These are phyloP conservation scores for Amanita fuliginea DNA, from an alignment of 768 basidiomycete species.

Conservation along the genomic window DNA sequence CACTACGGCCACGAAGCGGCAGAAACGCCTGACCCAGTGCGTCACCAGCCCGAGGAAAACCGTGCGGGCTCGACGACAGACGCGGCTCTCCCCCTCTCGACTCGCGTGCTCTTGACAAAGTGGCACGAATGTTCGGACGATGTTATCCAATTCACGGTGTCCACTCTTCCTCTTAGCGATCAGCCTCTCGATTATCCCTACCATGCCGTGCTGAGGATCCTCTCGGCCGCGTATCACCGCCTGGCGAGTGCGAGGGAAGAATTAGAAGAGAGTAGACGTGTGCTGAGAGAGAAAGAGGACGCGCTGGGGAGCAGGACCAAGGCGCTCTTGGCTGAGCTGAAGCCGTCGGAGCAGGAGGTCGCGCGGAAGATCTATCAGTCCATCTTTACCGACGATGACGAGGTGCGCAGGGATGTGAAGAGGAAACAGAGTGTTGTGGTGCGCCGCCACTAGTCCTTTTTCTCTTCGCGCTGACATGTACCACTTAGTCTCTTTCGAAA, in stretches of 20 bases:
- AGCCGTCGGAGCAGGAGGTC: slow-evolving; percentile 51
- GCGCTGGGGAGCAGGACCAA: slow-evolving; percentile 41
- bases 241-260: slow-evolving; percentile 47
- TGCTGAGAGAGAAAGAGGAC: slow-evolving; percentile 49
- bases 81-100: background rate
- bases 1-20: background rate
- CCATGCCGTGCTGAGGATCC: slow-evolving; percentile 52
- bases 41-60: too few relatives aligned
- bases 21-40: background rate
- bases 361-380: slow-evolving; percentile 58
- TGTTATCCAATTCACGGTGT: slow-evolving; percentile 54
- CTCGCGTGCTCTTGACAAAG: slow-evolving; percentile 42
- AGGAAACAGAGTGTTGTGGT: slow-evolving; percentile 53
- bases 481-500: slow-evolving; percentile 38
- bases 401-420: slow-evolving; percentile 34
- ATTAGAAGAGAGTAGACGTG: slow-evolving; percentile 46
- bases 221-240: slow-evolving; percentile 57
- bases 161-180: slow-evolving; percentile 26
- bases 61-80: too few relatives aligned
- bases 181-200: slow-evolving; percentile 44
- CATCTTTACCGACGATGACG: slow-evolving; percentile 47
- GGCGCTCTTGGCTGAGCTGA: slow-evolving; percentile 44
- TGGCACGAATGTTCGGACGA: slow-evolving; percentile 79
- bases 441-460: slow-evolving; percentile 14
- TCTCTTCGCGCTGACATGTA: background rate